Conservation (phyloP, 305 asterid genomes). For the Solanum hybrid region DNA sequence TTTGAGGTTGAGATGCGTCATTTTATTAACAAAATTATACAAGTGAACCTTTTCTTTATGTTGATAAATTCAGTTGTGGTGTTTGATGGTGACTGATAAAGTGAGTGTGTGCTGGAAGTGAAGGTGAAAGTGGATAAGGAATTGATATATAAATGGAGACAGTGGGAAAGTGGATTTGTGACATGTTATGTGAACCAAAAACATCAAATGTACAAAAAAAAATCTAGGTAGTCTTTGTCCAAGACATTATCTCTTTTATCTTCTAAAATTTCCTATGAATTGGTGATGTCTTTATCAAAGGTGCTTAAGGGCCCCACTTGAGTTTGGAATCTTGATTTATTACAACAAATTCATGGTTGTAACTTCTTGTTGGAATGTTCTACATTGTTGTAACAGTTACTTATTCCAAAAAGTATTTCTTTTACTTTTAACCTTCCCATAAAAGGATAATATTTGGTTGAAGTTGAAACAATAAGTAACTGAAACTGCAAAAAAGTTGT, state of each 20-base stretch:
- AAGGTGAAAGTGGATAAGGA: neutral
- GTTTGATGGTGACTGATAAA: neutral
- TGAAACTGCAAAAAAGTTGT: neutral
- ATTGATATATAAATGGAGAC: neutral
- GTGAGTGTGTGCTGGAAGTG: neutral
- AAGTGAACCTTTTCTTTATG: neutral
- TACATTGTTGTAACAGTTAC: neutral
- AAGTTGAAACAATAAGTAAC: neutral
- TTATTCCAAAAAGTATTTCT: neutral
- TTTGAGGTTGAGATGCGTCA: neutral
- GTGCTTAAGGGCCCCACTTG: neutral
- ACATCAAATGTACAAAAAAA: neutral
- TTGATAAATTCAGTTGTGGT: neutral
- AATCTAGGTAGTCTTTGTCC: neutral
- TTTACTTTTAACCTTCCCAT: neutral
- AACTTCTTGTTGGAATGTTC: neutral
- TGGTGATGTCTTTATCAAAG: neutral
- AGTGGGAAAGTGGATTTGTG: neutral
- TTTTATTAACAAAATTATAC: neutral
- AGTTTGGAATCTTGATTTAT: neutral
- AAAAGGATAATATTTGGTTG: neutral
- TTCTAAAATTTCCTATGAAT: neutral
- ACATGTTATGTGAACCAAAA: neutral
- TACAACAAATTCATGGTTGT: neutral
- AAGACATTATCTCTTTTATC: neutral